phyloP scores from a whole-genome alignment of 129 eudicot genomes.

The Flaveria linearis region DNA sequence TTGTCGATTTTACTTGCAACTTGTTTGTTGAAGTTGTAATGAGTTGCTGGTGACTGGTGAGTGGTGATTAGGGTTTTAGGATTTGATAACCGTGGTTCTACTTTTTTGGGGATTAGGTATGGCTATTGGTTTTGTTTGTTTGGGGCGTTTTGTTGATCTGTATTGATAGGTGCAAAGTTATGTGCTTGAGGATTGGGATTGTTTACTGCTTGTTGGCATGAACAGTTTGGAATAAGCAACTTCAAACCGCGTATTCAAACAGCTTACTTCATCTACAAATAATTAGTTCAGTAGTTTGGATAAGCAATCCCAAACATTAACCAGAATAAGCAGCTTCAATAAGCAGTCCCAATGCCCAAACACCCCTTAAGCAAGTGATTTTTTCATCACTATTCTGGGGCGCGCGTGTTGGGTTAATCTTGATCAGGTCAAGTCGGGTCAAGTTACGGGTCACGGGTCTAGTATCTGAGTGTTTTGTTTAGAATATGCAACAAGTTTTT shows the following conservation, averaged over 20 bases:
- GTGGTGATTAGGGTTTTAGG: constrained; percentile 1
- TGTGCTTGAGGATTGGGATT: neutral
- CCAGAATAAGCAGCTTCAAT: neutral
- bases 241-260: neutral
- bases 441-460: too few relatives aligned
- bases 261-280: neutral
- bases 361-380: too few relatives aligned
- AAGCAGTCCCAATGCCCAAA: neutral
- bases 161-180: neutral
- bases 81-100: constrained; percentile 14
- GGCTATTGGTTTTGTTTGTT: neutral
- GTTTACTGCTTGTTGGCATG: neutral
- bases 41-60: neutral
- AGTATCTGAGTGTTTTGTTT: too few relatives aligned
- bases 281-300: neutral
- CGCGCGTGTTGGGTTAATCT: too few relatives aligned
- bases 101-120: neutral
- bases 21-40: neutral
- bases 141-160: neutral
- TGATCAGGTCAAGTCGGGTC: too few relatives aligned
- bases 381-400: too few relatives aligned
- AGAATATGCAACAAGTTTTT: too few relatives aligned
- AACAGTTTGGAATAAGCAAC: neutral
- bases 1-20: neutral
- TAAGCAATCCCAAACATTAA: too few relatives aligned